These are phyloP conservation scores for Malus asiatica DNA, from an alignment of 306 rosid species.

Conservation along the genomic window DNA sequence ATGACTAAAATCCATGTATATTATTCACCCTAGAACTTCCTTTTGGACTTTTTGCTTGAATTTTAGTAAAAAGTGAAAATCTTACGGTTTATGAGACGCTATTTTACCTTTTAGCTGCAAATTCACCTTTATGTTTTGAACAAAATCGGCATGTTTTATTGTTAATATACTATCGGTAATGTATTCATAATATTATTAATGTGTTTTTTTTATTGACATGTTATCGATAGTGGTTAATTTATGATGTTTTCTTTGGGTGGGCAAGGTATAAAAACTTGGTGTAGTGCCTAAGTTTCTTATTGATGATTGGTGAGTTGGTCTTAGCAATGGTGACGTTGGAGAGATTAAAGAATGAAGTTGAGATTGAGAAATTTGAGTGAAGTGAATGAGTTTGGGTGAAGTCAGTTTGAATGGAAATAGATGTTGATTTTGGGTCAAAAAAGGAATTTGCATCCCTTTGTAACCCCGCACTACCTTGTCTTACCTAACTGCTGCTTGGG, in stretches of 20 bases:
- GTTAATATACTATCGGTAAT: too few relatives aligned
- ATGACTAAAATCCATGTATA: neutral
- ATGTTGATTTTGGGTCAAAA: neutral
- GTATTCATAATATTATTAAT: too few relatives aligned
- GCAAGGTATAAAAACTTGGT: too few relatives aligned
- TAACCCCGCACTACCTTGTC: too few relatives aligned
- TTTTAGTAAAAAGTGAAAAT: conserved; percentile 9
- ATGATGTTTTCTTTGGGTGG: too few relatives aligned
- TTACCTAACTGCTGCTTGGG: neutral
- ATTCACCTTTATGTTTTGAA: neutral
- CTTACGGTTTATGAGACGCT: neutral
- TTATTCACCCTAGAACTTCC: neutral
- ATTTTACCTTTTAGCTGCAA: neutral
- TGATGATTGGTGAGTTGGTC: too few relatives aligned
- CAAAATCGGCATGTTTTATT: neutral
- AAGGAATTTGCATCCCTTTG: neutral
- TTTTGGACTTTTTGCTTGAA: conserved; percentile 11
- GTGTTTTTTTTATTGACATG: too few relatives aligned
- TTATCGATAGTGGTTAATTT: too few relatives aligned
- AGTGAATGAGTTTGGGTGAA: neutral
- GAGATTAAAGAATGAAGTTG: too few relatives aligned
- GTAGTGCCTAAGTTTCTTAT: too few relatives aligned
- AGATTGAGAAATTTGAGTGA: neutral
- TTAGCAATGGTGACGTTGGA: too few relatives aligned
- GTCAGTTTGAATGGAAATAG: neutral